phyloP scores from a whole-genome alignment of 2,329 filamentous ascomycete genomes.

The Cordyceps cateniannulata region DNA sequence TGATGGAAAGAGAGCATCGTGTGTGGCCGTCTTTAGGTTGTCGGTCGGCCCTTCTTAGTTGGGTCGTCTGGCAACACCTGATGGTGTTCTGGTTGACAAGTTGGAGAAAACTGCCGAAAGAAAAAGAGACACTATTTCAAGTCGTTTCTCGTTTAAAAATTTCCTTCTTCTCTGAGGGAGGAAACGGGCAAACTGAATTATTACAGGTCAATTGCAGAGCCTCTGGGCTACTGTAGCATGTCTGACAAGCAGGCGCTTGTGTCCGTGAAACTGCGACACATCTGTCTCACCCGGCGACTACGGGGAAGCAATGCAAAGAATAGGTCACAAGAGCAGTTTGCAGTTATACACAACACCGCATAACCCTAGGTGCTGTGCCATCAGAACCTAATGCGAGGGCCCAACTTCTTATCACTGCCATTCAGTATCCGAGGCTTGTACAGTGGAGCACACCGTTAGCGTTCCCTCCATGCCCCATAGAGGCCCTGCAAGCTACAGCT shows the following conservation, averaged over 20 bases:
- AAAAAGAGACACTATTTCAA: background rate
- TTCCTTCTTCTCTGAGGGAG: background rate
- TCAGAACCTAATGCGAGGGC: too few species aligned
- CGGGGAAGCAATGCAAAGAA: background rate
- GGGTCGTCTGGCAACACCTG: background rate
- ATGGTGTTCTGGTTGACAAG: background rate
- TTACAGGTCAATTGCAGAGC: background rate
- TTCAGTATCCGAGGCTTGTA: too few species aligned
- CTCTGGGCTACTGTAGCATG: background rate
- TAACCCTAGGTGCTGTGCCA: too few species aligned
- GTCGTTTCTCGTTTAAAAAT: background rate
- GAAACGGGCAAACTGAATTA: background rate
- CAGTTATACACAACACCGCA: too few species aligned
- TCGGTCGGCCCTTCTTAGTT: background rate
- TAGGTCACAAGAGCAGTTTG: background rate
- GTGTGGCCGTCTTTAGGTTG: slow-evolving; percentile 6
- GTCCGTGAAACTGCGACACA: background rate
- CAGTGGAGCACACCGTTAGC: background rate
- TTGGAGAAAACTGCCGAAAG: too few species aligned
- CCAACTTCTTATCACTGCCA: too few species aligned
- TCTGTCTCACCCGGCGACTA: background rate
- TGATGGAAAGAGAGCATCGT: background rate
- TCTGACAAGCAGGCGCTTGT: too few species aligned
- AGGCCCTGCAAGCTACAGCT: background rate
- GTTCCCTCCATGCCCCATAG: background rate